Conservation (phyloP, 495 filamentous ascomycete species). For the Talaromyces ruber region DNA sequence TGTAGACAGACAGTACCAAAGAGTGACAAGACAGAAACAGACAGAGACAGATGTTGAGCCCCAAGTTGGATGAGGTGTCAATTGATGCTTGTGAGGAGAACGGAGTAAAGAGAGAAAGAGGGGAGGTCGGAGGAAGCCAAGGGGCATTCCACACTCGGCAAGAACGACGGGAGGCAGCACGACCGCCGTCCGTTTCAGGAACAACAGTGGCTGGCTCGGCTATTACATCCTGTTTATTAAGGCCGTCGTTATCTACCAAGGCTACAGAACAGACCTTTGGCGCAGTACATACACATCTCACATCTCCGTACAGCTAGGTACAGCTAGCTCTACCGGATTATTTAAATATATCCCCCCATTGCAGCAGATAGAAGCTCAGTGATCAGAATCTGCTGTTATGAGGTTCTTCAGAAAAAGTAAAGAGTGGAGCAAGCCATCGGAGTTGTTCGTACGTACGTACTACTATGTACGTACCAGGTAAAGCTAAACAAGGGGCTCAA, state of each 20-base stretch:
- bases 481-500: background rate
- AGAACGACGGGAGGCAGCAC: background rate
- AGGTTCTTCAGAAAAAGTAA: background rate
- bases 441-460: background rate
- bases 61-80: background rate
- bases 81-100: background rate
- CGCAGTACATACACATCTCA: background rate
- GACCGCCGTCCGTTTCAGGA: background rate
- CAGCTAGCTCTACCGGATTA: background rate
- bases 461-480: background rate
- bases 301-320: background rate
- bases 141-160: background rate
- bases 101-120: constrained; percentile 7
- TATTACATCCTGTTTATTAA: background rate
- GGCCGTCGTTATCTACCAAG: background rate
- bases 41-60: background rate
- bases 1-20: background rate
- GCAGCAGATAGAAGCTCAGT: background rate
- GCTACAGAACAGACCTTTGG: background rate
- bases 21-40: background rate
- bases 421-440: background rate
- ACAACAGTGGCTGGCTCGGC: background rate
- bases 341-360: background rate
- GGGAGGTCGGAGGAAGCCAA: constrained; percentile 7
- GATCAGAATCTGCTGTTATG: background rate